Evolutionary conservation across 2,329 filamentous ascomycete species (phyloP), one percentile per base, ranked within the genome.

Genomic region (Verticillium albo-atrum): DNA sequence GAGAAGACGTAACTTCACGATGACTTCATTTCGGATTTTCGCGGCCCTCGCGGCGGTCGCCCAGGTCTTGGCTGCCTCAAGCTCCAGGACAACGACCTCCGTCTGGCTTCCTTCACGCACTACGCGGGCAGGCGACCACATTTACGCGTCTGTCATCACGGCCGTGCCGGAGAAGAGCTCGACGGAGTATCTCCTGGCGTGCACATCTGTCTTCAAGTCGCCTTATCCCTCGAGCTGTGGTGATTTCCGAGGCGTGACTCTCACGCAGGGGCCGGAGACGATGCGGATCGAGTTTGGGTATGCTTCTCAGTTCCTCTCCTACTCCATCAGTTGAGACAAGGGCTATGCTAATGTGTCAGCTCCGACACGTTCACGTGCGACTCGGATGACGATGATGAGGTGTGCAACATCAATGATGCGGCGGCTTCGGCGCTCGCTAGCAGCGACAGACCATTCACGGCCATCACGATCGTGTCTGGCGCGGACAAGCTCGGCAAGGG

Each of bases 61-160:
- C 42, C n/a, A 50, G 42, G 42, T 9, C 10, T 23, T 50, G 20
- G 42, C 42, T 7, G 20, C 42, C 42, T 23, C 42, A 12, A 50
- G 10, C n/a, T 37, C 35, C 12, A 50, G 10, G 37, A 53, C 51
- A 15, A 57, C 26, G 32, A 28, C 58, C 20, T 60, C 55, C 12
- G 42, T 62, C 26, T 62, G 60, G 60, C 53, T 62, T n/a, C 60
- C 60, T 27, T 56, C 60, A 42, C 60, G 55, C 15, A 54, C 53
- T 27, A 58, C 60, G 17, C 14, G 52, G 23, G 58, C 34, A 12
- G 55, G 58, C 20, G 53, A 60, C 9, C 20, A 30, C 51, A 60
- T 62, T 12, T 60, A 60, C 32, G 58, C 60, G 14, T 62, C 60
- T 34, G 58, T 62, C 55, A 60, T 62, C 47, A 60, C 60, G 32